A percentile compares a stretch with the other conserved stretches of the same genome.
Conservation (phyloP, 2,329 filamentous ascomycete species). For the Domatiomyces globalis region DNA sequence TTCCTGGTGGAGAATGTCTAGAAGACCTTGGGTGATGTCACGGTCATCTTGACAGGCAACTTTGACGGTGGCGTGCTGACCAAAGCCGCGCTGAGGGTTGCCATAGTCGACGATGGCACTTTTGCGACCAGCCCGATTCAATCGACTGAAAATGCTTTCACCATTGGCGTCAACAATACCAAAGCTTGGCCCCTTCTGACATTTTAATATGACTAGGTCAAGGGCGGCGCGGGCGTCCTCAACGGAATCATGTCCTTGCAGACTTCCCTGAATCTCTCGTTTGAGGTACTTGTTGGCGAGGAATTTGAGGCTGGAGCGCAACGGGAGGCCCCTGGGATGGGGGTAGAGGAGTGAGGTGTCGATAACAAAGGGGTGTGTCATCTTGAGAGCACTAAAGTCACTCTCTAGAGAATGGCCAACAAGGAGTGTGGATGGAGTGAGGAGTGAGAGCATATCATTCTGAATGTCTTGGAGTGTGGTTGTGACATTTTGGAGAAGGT, state of each 20-base stretch:
- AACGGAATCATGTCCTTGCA: conserved; percentile 71
- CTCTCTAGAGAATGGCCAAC: conserved; percentile 36
- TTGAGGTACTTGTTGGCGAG: conserved; percentile 72
- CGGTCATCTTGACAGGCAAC: conserved; percentile 45
- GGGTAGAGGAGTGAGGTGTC: conserved; percentile 85
- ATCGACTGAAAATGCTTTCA: conserved; percentile 79
- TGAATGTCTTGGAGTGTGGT: conserved; percentile 79
- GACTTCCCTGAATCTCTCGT: conserved; percentile 71
- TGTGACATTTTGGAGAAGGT: conserved; percentile 67
- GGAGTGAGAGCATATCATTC: conserved; percentile 53
- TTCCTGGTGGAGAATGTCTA: conserved; percentile 20
- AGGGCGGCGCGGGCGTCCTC: conserved; percentile 87
- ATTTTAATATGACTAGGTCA: conserved; percentile 88
- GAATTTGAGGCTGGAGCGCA: conserved; percentile 85
- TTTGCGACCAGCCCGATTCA: conserved; percentile 42
- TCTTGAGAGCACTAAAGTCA: conserved; percentile 60
- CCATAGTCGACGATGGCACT: conserved; percentile 76
- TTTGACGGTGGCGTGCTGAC: conserved; percentile 40
- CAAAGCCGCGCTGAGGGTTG: conserved; percentile 51
- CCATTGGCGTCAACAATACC: conserved; percentile 63
- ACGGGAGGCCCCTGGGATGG: conserved; percentile 73
- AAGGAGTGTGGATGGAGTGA: conserved; percentile 38
- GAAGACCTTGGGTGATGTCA: conserved; percentile 43
- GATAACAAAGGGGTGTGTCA: conserved; percentile 84
- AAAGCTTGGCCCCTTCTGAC: conserved; percentile 80